phyloP scores from a whole-genome alignment of 352 stramenopile species.

The Phytophthora melonis region DNA sequence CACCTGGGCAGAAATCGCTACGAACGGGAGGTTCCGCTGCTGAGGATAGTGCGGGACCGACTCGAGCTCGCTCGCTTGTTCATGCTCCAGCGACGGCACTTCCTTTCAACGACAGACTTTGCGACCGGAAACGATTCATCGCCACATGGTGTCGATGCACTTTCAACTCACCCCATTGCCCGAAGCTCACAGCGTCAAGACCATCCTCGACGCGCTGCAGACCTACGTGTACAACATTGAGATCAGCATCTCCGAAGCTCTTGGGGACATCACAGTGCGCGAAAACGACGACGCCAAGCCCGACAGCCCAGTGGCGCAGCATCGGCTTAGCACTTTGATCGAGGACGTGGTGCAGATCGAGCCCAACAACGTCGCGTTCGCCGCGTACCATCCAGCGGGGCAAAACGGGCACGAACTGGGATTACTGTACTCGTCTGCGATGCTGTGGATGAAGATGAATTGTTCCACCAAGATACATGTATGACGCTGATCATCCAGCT shows the following conservation, averaged over 20 bases:
- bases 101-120: constrained; percentile 34
- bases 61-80: constrained; percentile 37
- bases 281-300: constrained; percentile 1
- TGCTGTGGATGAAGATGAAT: constrained; percentile 11
- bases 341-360: constrained; percentile 7
- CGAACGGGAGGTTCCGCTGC: constrained; percentile 1
- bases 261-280: constrained; percentile 41
- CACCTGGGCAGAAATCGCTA: background rate
- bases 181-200: constrained; percentile 19
- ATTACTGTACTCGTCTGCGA: background rate
- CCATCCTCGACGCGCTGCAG: constrained; percentile 35
- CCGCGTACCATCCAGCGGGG: background rate
- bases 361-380: constrained; percentile 4
- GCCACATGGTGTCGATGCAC: constrained; percentile 31
- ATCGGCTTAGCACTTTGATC: background rate
- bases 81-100: constrained; percentile 34
- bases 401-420: background rate
- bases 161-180: constrained; percentile 37
- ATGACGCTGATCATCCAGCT: background rate
- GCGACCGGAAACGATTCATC: constrained; percentile 40
- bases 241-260: constrained; percentile 36
- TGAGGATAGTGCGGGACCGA: constrained; percentile 33
- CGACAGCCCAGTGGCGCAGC: background rate
- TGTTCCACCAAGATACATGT: too few relatives aligned
- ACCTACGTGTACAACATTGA: constrained; percentile 41